These are phyloP conservation scores for Hylodesmum podocarpum DNA, from an alignment of 306 rosid species.

Conservation along the genomic window DNA sequence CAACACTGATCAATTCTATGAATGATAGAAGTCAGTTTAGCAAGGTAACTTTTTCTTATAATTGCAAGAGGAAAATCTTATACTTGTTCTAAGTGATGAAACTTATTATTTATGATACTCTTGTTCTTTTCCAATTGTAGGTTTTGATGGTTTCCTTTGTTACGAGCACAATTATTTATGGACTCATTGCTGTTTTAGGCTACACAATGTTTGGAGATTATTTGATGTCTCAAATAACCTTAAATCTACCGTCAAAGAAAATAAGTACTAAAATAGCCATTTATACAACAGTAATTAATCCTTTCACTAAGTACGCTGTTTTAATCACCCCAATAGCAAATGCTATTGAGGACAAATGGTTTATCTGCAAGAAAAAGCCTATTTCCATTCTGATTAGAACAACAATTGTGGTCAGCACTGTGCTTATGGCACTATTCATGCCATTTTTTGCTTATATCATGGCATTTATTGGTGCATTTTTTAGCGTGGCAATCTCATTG, in stretches of 20 bases:
- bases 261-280: conserved; percentile 59
- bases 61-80: no score
- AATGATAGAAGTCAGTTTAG: conserved; percentile 50
- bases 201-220: conserved; percentile 60
- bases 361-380: neutral
- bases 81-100: neutral
- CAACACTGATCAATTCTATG: conserved; percentile 65
- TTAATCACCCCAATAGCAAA: conserved; percentile 51
- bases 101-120: neutral
- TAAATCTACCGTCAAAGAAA: conserved; percentile 55
- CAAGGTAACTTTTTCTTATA: conserved; percentile 38
- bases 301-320: conserved; percentile 64
- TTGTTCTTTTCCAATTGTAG: conserved; percentile 36
- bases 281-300: conserved; percentile 57
- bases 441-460: conserved; percentile 66
- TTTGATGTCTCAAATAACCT: conserved; percentile 55
- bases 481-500: conserved; percentile 41
- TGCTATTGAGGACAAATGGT: conserved; percentile 52
- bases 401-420: conserved; percentile 48
- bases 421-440: conserved; percentile 49
- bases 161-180: conserved; percentile 52
- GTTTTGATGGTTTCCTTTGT: conserved; percentile 58
- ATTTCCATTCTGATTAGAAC: conserved; percentile 54
- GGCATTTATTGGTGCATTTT: conserved; percentile 65
- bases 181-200: conserved; percentile 60